These are phyloP conservation scores for Artemisia annua DNA, from an alignment of 129 eudicot genomes.

Conservation along the genomic window DNA sequence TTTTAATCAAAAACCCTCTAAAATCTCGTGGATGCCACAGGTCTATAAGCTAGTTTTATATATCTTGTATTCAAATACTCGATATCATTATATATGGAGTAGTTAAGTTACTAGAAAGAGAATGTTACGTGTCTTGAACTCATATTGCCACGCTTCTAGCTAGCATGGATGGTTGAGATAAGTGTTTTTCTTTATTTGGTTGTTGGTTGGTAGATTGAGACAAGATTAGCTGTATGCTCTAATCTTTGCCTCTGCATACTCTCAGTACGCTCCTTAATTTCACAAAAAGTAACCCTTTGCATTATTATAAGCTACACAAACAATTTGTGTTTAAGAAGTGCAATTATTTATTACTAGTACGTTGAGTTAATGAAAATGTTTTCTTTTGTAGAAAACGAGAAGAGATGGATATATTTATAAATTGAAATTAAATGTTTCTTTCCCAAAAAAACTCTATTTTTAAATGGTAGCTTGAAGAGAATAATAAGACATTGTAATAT, in stretches of 20 bases:
- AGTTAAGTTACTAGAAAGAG: background rate
- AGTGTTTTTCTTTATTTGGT: constrained; percentile 7
- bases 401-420: background rate
- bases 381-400: background rate
- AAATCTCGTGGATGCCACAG: too few species aligned
- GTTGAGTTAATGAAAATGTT: background rate
- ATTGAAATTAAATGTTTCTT: background rate
- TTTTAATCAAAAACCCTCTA: too few species aligned
- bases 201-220: constrained; percentile 40
- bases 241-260: constrained; percentile 18
- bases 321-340: background rate
- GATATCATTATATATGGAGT: too few species aligned
- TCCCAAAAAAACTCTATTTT: background rate
- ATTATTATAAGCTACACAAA: background rate
- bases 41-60: too few species aligned
- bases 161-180: constrained; percentile 12
- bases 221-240: constrained; percentile 40
- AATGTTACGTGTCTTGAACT: constrained; percentile 26
- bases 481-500: background rate
- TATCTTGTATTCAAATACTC: too few species aligned
- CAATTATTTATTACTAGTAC: background rate
- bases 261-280: constrained; percentile 12
- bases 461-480: background rate
- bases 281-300: background rate
- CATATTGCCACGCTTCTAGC: constrained; percentile 20